phyloP scores from a whole-genome alignment of 225 moss, liverwort and hornwort species.

The Climacium dendroides region DNA sequence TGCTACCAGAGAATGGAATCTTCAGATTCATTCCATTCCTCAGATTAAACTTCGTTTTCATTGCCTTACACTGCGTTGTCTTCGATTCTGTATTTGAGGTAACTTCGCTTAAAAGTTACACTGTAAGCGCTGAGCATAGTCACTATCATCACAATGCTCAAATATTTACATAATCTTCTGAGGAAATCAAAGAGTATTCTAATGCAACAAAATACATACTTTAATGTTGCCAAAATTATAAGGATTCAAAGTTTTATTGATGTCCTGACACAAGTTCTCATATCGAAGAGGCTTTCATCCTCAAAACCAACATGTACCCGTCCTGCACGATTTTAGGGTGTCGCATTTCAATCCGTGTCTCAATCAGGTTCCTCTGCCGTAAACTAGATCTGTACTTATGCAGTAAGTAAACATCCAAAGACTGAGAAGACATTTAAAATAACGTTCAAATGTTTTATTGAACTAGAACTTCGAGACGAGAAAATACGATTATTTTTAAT shows the following conservation, averaged over 20 bases:
- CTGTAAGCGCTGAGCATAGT: neutral
- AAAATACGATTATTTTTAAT: neutral
- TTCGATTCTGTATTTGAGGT: neutral
- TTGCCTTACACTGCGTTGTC: neutral
- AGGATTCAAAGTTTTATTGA: neutral
- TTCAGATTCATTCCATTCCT: neutral
- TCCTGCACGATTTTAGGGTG: too few relatives aligned
- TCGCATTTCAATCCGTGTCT: neutral
- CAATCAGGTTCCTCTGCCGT: neutral
- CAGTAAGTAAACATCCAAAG: neutral
- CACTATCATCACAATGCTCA: neutral
- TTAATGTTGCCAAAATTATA: neutral
- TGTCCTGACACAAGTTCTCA: neutral
- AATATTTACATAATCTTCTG: neutral
- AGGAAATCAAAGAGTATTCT: neutral
- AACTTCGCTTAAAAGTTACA: neutral
- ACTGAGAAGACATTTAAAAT: neutral
- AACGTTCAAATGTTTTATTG: neutral
- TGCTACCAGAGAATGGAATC: neutral
- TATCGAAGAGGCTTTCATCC: neutral
- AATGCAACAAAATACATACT: neutral
- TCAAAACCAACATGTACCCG: neutral
- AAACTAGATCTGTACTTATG: neutral
- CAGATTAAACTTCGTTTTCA: neutral
- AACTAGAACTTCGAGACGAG: neutral